phyloP scores from a whole-genome alignment of 176 grass and related monocot species.

The Saccharum spontaneum region DNA sequence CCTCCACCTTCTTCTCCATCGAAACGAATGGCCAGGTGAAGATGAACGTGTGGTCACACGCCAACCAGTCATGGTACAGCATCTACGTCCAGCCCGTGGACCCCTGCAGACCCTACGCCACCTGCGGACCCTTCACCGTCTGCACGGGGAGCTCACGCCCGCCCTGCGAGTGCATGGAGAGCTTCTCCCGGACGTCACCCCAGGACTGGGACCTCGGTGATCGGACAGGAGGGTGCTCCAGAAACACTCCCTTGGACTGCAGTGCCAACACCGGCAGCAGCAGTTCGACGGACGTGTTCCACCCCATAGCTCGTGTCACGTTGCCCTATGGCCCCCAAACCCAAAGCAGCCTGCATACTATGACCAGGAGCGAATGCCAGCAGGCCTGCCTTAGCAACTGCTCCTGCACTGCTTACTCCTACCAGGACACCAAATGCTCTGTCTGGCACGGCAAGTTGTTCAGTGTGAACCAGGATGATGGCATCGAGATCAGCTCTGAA shows the following conservation, averaged over 20 bases:
- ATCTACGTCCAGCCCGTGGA: slow-evolving; percentile 26
- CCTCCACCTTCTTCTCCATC: background rate
- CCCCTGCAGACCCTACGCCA: background rate
- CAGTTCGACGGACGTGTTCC: background rate
- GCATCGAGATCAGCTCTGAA: background rate
- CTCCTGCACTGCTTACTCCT: slow-evolving; percentile 3
- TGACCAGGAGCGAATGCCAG: background rate
- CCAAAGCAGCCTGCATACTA: background rate
- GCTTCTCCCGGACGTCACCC: background rate
- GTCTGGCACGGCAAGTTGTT: background rate
- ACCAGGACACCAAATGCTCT: background rate
- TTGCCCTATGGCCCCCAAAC: background rate
- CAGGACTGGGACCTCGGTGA: background rate
- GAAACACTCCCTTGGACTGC: background rate
- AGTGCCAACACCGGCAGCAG: background rate
- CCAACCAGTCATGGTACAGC: slow-evolving; percentile 8
- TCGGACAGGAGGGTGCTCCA: background rate
- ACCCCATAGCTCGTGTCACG: background rate
- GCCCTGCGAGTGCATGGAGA: background rate
- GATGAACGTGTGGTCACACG: slow-evolving; percentile 12
- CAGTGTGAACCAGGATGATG: background rate
- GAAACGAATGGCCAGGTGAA: slow-evolving; percentile 20
- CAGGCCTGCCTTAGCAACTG: background rate
- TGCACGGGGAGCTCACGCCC: background rate
- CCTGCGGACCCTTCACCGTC: background rate